phyloP scores from a whole-genome alignment of 495 filamentous ascomycete genomes.

The Talaromyces trachyspermus region DNA sequence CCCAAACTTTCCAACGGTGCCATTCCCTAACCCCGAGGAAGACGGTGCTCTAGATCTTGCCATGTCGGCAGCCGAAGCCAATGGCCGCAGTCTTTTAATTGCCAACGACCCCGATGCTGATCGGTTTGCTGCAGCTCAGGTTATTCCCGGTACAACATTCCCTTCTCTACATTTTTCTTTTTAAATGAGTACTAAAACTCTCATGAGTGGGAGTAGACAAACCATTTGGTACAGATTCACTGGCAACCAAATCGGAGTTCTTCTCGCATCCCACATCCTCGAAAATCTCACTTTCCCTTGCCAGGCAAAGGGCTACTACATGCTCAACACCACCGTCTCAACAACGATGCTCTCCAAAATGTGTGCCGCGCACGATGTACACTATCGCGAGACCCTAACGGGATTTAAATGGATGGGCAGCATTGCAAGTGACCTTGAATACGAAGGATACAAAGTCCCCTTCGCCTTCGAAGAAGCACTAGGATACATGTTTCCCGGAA shows the following conservation, averaged over 20 bases:
- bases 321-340: constrained; percentile 60
- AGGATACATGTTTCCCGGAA: constrained; percentile 61
- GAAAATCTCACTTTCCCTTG: constrained; percentile 28
- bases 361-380: constrained; percentile 47
- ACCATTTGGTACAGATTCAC: constrained; percentile 58
- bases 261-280: constrained; percentile 53
- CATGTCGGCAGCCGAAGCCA: constrained; percentile 44
- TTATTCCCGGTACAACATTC: constrained; percentile 15
- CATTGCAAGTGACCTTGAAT: constrained; percentile 33
- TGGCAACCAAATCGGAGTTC: constrained; percentile 60
- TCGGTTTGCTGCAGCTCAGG: constrained; percentile 55
- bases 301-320: constrained; percentile 31
- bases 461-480: constrained; percentile 70
- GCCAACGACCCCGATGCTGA: constrained; percentile 71
- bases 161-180: not conserved
- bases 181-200: not conserved
- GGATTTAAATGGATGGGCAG: constrained; percentile 72
- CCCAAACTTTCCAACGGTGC: constrained; percentile 63
- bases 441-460: constrained; percentile 41
- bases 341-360: constrained; percentile 57
- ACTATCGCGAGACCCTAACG: constrained; percentile 58
- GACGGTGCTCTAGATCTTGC: constrained; percentile 60
- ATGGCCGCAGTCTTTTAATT: constrained; percentile 45
- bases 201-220: constrained; percentile 6
- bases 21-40: constrained; percentile 69